Evolutionary conservation across 2,329 filamentous ascomycete genomes (phyloP), one percentile per base, ranked within the genome.

Genomic region (Dothidotthia symphoricarpi): DNA sequence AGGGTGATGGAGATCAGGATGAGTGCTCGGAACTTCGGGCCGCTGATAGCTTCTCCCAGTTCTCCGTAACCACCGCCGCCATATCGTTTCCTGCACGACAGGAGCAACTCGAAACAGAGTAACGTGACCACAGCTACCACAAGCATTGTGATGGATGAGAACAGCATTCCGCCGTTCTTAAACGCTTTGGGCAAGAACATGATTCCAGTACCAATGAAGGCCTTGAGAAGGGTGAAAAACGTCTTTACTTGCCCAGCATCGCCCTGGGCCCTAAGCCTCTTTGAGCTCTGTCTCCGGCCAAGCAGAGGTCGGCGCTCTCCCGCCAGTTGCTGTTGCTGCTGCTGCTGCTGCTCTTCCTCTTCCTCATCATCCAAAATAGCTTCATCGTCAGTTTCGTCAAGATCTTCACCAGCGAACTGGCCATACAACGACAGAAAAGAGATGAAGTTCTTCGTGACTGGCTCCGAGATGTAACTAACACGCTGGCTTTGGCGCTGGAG

Each of bases 121-220:
- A 81, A 84, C 29, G 83, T 86, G 50, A 88, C 68, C 14, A 77
- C 59, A 2, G 85, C 82, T 3, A 88, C 77, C 8, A 72, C 67
- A 30, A 88, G 65, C 49, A 89, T 75, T 0, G 82, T 82, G 33
- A 87, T 66, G 0, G 81, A 82, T 0, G 85, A 88, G 59, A 89
- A 89, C 9, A 88, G 69, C 34, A 89, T 82, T 16, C 85, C 85
- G 24, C 85, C 85, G 49, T 89, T 89, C 56, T 80, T 80, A 67
- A 88, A 89, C 0, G 85, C 85, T 59, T 87, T 88, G 31, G 85
- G 85, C 29, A 89, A 64, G 57, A 89, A 89, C 81, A 89, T 87
- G 62, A 89, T 88, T 44, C 85, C 85, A 0, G 85, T 89, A 31
- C 85, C 85, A 36, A 89, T 78, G 54, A 89, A 89, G 1, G 85